Conservation (phyloP, 257 asterid genomes). For the Scutellaria minor region DNA sequence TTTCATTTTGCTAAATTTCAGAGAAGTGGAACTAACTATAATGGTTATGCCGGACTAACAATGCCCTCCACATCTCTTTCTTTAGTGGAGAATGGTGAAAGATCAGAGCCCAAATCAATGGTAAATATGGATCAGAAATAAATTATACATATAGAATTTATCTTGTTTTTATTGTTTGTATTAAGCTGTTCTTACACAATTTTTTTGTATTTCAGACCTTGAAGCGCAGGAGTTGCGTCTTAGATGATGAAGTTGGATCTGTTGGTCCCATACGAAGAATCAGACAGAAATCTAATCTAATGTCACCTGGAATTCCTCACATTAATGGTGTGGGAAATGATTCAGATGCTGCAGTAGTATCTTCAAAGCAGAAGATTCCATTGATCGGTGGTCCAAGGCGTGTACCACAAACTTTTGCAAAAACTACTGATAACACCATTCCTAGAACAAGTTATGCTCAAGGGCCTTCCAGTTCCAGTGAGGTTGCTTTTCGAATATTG, state of each 20-base stretch:
- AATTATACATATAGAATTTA: constrained; percentile 6
- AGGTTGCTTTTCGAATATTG: constrained; percentile 58
- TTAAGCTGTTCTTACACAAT: not conserved
- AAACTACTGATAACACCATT: constrained; percentile 31
- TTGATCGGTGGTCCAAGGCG: constrained; percentile 31
- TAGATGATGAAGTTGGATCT: constrained; percentile 70
- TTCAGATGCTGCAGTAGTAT: constrained; percentile 40
- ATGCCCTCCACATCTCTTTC: constrained; percentile 44
- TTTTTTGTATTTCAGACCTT: constrained; percentile 51
- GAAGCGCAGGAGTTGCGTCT: constrained; percentile 66
- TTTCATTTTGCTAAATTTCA: constrained; percentile 36
- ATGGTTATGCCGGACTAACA: constrained; percentile 41
- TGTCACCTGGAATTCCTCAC: constrained; percentile 42
- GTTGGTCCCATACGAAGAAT: constrained; percentile 69
- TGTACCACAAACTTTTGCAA: constrained; percentile 36
- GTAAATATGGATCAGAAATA: constrained; percentile 38
- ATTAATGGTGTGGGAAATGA: constrained; percentile 39
- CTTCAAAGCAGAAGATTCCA: constrained; percentile 43
- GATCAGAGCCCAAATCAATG: constrained; percentile 47
- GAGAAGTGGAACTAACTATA: constrained; percentile 48
- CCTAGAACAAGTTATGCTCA: constrained; percentile 53
- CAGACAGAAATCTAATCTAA: constrained; percentile 63
- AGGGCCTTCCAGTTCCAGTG: constrained; percentile 56
- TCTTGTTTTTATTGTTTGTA: constrained; percentile 6
- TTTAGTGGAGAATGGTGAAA: constrained; percentile 41